Conservation (phyloP, 495 filamentous ascomycete species). For the Immersiella caudata region DNA sequence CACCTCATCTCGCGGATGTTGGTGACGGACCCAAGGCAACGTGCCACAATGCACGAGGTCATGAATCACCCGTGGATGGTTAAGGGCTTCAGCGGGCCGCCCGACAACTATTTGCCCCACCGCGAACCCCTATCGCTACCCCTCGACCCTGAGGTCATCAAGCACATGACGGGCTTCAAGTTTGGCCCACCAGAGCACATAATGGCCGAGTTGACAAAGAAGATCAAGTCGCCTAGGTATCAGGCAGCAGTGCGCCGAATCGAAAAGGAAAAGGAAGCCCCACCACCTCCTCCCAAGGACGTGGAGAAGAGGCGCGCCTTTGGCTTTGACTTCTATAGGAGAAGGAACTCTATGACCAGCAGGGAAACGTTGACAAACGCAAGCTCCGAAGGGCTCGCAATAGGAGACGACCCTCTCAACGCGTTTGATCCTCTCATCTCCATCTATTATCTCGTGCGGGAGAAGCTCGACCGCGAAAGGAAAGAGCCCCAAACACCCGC, state of each 20-base stretch:
- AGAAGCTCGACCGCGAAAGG: slow-evolving; percentile 86
- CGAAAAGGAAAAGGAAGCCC: slow-evolving; percentile 64
- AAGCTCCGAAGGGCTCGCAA: slow-evolving; percentile 78
- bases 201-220: slow-evolving; percentile 73
- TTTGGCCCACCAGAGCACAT: slow-evolving; percentile 89
- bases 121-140: slow-evolving; percentile 86
- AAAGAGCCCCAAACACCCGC: slow-evolving; percentile 34
- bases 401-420: slow-evolving; percentile 87
- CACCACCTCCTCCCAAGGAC: slow-evolving; percentile 59
- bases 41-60: slow-evolving; percentile 86
- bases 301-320: slow-evolving; percentile 84
- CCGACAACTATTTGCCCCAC: slow-evolving; percentile 84
- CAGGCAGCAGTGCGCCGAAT: slow-evolving; percentile 71
- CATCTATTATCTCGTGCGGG: slow-evolving; percentile 92
- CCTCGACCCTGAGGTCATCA: slow-evolving; percentile 78
- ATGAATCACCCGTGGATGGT: slow-evolving; percentile 97
- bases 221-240: slow-evolving; percentile 90
- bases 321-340: slow-evolving; percentile 95
- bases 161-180: slow-evolving; percentile 97
- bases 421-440: slow-evolving; percentile 92
- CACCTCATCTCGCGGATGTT: slow-evolving; percentile 95
- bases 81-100: slow-evolving; percentile 83
- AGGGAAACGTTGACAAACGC: slow-evolving; percentile 85
- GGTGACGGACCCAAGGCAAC: slow-evolving; percentile 87
- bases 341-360: slow-evolving; percentile 83